These are phyloP conservation scores for Polyporus tsugae DNA, from an alignment of 1,284 basidiomycete species.

Conservation along the genomic window DNA sequence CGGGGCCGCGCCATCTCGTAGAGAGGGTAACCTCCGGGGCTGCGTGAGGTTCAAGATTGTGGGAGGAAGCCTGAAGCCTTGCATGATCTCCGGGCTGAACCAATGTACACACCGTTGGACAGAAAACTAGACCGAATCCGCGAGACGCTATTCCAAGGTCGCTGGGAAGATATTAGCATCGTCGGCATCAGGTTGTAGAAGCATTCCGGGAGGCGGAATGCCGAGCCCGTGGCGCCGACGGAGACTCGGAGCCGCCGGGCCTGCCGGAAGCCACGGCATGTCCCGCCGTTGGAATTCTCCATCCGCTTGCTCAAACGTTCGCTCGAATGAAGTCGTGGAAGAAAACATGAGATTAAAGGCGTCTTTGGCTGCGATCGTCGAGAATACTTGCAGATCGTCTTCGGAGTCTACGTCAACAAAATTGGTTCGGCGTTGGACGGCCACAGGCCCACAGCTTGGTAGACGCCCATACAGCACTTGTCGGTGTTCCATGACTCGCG, in stretches of 20 bases:
- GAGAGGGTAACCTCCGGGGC: slow-evolving; percentile 5
- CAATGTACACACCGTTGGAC: not conserved
- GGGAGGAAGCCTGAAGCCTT: slow-evolving; percentile 26
- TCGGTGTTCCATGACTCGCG: not conserved
- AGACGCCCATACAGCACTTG: not conserved
- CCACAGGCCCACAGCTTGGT: not conserved
- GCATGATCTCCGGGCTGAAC: slow-evolving; percentile 15
- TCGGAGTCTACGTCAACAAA: not conserved
- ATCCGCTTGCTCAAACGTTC: not conserved
- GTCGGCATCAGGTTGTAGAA: not conserved
- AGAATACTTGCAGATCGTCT: not conserved
- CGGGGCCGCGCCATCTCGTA: slow-evolving; percentile 6
- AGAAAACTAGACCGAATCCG: not conserved
- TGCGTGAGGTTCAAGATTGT: slow-evolving; percentile 27
- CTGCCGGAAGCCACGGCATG: not conserved
- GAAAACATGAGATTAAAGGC: not conserved
- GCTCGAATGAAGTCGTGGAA: not conserved
- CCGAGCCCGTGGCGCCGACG: not conserved
- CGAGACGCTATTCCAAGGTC: not conserved
- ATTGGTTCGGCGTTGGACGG: not conserved
- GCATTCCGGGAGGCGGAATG: not conserved
- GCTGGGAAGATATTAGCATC: not conserved
- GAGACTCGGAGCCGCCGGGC: not conserved
- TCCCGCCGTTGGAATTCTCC: not conserved
- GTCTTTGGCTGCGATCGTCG: not conserved